Conservation (phyloP, 805 yeast species). For the Metschnikowia lachancei region DNA sequence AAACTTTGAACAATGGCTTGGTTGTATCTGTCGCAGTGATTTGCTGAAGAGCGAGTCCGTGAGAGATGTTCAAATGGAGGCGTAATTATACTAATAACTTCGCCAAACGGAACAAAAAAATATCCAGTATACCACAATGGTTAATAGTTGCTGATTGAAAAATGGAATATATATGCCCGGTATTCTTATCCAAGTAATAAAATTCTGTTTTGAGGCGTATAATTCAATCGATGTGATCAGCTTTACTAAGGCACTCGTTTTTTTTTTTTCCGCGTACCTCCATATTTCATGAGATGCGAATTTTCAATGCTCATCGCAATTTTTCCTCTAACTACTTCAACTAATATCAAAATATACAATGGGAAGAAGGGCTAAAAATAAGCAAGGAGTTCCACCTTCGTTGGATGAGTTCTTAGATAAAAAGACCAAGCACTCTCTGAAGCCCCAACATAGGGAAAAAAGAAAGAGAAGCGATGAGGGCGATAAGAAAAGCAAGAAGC, state of each 20-base stretch:
- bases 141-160: neutral
- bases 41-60: neutral
- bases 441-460: slow-evolving; percentile 31
- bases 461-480: slow-evolving; percentile 23
- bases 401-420: slow-evolving; percentile 66
- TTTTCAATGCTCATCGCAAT: slow-evolving; percentile 22
- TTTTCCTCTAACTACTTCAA: slow-evolving; percentile 11
- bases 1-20: too few relatives aligned
- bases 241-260: neutral
- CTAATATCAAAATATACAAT: slow-evolving; percentile 32
- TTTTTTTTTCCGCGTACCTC: slow-evolving; percentile 12
- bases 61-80: neutral
- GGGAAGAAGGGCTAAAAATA: slow-evolving; percentile 93
- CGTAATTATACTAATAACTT: too few relatives aligned
- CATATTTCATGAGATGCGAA: slow-evolving; percentile 13
- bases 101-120: too few relatives aligned
- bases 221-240: neutral
- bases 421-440: slow-evolving; percentile 36
- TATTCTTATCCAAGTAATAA: neutral
- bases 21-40: too few relatives aligned
- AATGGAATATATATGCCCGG: neutral
- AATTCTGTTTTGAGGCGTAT: neutral
- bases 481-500: slow-evolving; percentile 21
- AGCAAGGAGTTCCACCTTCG: slow-evolving; percentile 90
- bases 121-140: too few relatives aligned